A percentile compares a stretch with the other conserved stretches of the same genome.
These are phyloP conservation scores for Chlamydomonas schloesseri DNA, from an alignment of 139 green algal genomes.

Conservation along the genomic window DNA sequence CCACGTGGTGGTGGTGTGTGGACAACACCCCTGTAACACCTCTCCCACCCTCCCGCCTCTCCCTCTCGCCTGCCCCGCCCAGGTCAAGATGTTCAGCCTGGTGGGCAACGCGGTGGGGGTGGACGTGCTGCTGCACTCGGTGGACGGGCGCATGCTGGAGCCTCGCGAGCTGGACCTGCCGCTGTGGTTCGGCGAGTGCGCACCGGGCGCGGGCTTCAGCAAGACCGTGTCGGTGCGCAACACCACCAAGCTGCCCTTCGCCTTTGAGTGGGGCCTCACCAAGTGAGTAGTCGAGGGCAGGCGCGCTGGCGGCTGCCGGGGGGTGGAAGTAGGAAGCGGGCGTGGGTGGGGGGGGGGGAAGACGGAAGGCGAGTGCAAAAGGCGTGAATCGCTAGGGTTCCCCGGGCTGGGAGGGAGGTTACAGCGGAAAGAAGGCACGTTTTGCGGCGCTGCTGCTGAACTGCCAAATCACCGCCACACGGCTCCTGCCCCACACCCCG, in stretches of 20 bases:
- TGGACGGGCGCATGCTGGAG: slow-evolving; percentile 58
- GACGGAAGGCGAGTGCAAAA: too few species aligned
- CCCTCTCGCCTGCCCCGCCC: too few species aligned
- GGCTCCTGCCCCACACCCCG: too few species aligned
- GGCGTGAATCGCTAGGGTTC: too few species aligned
- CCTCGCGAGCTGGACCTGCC: slow-evolving; percentile 50
- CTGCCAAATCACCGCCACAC: too few species aligned
- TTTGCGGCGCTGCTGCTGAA: background rate
- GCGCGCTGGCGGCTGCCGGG: background rate
- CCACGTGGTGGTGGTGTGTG: too few species aligned
- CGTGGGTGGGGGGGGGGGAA: too few species aligned
- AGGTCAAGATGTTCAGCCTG: slow-evolving; percentile 59
- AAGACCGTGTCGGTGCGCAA: slow-evolving; percentile 59
- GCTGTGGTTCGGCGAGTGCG: slow-evolving; percentile 70
- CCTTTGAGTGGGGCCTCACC: slow-evolving; percentile 59
- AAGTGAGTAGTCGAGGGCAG: background rate
- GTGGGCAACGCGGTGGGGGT: slow-evolving; percentile 52
- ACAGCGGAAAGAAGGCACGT: background rate
- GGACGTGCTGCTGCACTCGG: slow-evolving; percentile 51
- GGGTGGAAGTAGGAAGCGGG: too few species aligned
- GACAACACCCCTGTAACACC: too few species aligned
- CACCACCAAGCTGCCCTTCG: slow-evolving; percentile 64
- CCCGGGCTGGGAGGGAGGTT: background rate
- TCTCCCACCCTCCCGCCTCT: too few species aligned
- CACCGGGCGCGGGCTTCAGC: slow-evolving; percentile 49